A percentile compares a stretch with the other conserved stretches of the same genome.
These are phyloP conservation scores for Paraphysoderma sedebokerense DNA, from an alignment of 371 early-diverging fungal species.

Conservation along the genomic window DNA sequence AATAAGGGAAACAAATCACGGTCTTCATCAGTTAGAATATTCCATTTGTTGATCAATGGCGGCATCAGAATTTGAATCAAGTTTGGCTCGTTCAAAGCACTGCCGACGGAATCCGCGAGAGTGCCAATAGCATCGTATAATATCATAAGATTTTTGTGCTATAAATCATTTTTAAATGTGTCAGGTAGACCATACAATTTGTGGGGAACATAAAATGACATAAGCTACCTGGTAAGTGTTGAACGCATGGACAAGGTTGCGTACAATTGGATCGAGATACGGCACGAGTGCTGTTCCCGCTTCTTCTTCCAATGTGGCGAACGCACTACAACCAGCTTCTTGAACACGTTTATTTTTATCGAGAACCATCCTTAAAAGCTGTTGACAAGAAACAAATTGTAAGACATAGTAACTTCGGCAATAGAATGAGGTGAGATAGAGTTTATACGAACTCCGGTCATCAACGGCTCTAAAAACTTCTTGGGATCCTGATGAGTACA, in stretches of 20 bases:
- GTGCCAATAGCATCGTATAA: slow-evolving; percentile 89
- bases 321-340: slow-evolving; percentile 85
- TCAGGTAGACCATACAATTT: not conserved
- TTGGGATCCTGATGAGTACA: slow-evolving; percentile 42
- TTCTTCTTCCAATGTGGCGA: slow-evolving; percentile 81
- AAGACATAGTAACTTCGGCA: not conserved
- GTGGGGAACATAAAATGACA: too few species aligned
- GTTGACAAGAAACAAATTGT: not conserved
- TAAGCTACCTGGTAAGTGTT: slow-evolving; percentile 62
- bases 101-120: slow-evolving; percentile 73
- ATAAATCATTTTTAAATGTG: not conserved
- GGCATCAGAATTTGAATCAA: slow-evolving; percentile 65
- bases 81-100: slow-evolving; percentile 52
- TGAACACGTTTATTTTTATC: slow-evolving; percentile 89
- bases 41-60: slow-evolving; percentile 67
- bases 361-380: slow-evolving; percentile 51
- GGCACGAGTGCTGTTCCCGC: slow-evolving; percentile 60
- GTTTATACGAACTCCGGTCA: slow-evolving; percentile 38
- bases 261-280: slow-evolving; percentile 61
- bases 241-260: slow-evolving; percentile 57
- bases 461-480: slow-evolving; percentile 57
- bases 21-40: slow-evolving; percentile 53
- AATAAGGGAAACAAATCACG: slow-evolving; percentile 75
- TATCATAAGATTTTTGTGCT: slow-evolving; percentile 66
- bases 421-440: slow-evolving; percentile 3